Base-by-base conservation (phyloP, 306 rosid species). In the Betula pendula region DNA sequence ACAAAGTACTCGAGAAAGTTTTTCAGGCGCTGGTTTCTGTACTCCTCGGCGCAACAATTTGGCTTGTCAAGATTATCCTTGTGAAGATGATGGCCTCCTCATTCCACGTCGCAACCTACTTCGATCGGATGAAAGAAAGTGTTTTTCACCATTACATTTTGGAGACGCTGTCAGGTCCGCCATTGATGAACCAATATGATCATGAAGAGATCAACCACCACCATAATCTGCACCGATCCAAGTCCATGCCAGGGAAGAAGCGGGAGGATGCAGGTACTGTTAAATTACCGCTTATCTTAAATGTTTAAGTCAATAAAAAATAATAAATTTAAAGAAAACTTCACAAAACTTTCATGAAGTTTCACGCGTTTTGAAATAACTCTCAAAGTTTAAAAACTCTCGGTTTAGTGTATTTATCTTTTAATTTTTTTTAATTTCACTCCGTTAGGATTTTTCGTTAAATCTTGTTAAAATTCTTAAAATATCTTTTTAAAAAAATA, bases 51-150 rank as follows among this genome's bases (percentile, higher is more conserved):
- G 86, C 88, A 0, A 76, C 59, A 13, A 87, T 87, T 8, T 87
- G 90, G 90, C 60, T 87, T 0, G 77, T 77, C 8, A 87, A 87
- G 65, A 87, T 87, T 11, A 82, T 87, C n/a, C 42, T 84, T 5
- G 90, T 87, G 24, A 87, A 87, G 27, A 70, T 84, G 81, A 70
- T 87, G 11, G 90, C 90, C 0, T 81, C 88, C 0, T 87, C 90
- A 0, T 87, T 87, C 29, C 90, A 87, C 6, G 88, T 87, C 0
- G n/a, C 88, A 0, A 87, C 90, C 11, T 87, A 87, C 82, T 87
- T 87, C 20, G 90, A 87, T 53, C 56, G 90, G 40, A 87, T 87
- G 88, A 84, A 84, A 22, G 90, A 87, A 73, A 87, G 90, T 27
- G 90, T 87, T 56, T 87, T 87, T 56, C 88, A 87, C 27, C 88